These are phyloP conservation scores for Fusarium keratoplasticum DNA, from an alignment of 2,329 filamentous ascomycete species.

Conservation along the genomic window DNA sequence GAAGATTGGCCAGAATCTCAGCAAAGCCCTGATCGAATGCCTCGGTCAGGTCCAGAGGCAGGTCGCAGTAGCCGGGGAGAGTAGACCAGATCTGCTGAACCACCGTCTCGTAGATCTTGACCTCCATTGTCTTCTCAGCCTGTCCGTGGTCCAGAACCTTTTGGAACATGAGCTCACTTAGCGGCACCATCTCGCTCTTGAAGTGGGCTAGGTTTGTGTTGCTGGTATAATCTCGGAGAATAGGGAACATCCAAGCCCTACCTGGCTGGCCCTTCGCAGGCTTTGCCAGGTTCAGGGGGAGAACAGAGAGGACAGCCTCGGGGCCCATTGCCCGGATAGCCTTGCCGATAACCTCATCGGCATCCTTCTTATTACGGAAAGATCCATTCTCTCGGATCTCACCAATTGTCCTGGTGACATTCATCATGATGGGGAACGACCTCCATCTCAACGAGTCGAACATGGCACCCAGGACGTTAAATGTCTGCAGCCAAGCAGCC, in stretches of 20 bases:
- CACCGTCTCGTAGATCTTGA: constrained; percentile 97
- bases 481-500: constrained; percentile 93
- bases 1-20: constrained; percentile 88
- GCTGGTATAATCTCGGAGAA: constrained; percentile 88
- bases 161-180: constrained; percentile 92
- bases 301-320: constrained; percentile 80
- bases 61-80: constrained; percentile 92
- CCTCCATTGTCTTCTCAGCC: constrained; percentile 90
- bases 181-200: constrained; percentile 83
- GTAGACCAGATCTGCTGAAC: constrained; percentile 96
- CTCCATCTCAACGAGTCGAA: constrained; percentile 90
- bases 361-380: constrained; percentile 94
- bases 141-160: constrained; percentile 84
- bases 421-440: constrained; percentile 80
- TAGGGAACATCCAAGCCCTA: constrained; percentile 92
- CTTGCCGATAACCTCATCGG: constrained; percentile 88
- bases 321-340: constrained; percentile 93
- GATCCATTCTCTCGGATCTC: constrained; percentile 89
- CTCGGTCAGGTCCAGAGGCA: constrained; percentile 81
- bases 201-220: constrained; percentile 92
- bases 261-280: constrained; percentile 83
- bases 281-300: constrained; percentile 87
- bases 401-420: constrained; percentile 82
- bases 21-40: constrained; percentile 91
- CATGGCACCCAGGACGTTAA: constrained; percentile 86